Evolutionary conservation across 2,329 filamentous ascomycete species (phyloP), one percentile per base, ranked within the genome.

Genomic region (Nakataea oryzae): DNA sequence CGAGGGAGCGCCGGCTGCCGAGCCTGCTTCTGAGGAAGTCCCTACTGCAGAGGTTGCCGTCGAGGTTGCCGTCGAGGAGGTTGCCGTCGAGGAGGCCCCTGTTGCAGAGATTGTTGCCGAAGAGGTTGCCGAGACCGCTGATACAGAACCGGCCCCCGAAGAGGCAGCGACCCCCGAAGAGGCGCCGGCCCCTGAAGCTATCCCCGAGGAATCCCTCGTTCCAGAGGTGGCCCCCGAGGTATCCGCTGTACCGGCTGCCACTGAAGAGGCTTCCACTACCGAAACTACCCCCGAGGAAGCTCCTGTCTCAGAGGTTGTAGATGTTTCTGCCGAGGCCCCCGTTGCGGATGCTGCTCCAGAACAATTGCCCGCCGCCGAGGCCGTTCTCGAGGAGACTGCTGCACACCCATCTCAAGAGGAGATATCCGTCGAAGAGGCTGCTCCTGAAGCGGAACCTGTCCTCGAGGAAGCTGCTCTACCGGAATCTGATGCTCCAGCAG

Each of bases 21-120:
- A 58, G 14, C 4, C 50, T 24, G 34, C 11, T 11, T 11, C 28
- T 13, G 58, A 54, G 14, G 14, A 60, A 13, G 26, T 47, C 8
- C 29, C 50, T 28, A 41, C 26, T n/a, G 21, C 27, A 27, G 59
- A 60, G 28, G 41, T 21, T 7, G 41, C 30, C 27, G 17, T n/a
- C 13, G 32, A 60, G 24, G 7, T 24, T 32, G 21, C 21, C n/a
- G 8, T 29, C n/a, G 57, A 55, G 11, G 30, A 30, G 14, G n/a
- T n/a, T n/a, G n/a, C n/a, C n/a, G n/a, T 65, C 29, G 63, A 62
- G 24, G 54, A 61, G 12, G 21, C 54, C n/a, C 30, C 27, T 7
- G 6, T 11, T 27, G 17, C 30, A 26, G 32, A 60, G 24, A 7
- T 24, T 32, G 21, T 9, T 32, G 8, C 57, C n/a, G 57, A 55